A percentile compares a stretch with the other conserved stretches of the same genome.
Conservation (phyloP, 768 basidiomycete species). For the Cubamyces lactineus region DNA sequence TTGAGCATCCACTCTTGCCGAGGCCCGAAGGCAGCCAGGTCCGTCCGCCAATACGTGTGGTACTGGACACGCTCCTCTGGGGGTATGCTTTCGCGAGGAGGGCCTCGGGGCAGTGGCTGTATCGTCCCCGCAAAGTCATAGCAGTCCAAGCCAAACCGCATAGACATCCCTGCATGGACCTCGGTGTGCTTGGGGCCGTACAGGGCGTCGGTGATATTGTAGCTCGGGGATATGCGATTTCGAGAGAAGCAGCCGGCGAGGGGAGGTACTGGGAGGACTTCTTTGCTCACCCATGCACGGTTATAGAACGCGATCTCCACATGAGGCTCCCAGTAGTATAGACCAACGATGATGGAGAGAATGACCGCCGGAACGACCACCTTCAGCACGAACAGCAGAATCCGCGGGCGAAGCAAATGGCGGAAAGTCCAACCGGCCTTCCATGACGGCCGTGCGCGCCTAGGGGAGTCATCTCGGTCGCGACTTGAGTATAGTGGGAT, state of each 20-base stretch:
- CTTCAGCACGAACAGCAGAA: constrained; percentile 26
- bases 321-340: constrained; percentile 79
- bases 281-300: constrained; percentile 71
- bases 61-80: constrained; percentile 56
- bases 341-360: constrained; percentile 46
- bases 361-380: constrained; percentile 26
- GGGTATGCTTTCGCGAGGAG: constrained; percentile 14
- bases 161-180: constrained; percentile 78
- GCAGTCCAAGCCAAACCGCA: constrained; percentile 85
- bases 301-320: constrained; percentile 82
- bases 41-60: constrained; percentile 94
- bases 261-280: constrained; percentile 67
- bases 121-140: constrained; percentile 92
- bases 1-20: constrained; percentile 92
- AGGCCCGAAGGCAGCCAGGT: constrained; percentile 78
- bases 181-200: constrained; percentile 68
- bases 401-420: constrained; percentile 24
- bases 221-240: constrained; percentile 58
- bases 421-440: not conserved
- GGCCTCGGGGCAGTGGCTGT: constrained; percentile 29
- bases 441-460: not conserved
- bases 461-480: not conserved
- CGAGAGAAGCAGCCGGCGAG: constrained; percentile 78
- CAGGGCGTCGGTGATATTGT: constrained; percentile 68
- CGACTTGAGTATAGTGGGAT: constrained; percentile 4